These are phyloP conservation scores for Coemansia sp. DNA, from an alignment of 192 early-diverging fungal species.

Conservation along the genomic window DNA sequence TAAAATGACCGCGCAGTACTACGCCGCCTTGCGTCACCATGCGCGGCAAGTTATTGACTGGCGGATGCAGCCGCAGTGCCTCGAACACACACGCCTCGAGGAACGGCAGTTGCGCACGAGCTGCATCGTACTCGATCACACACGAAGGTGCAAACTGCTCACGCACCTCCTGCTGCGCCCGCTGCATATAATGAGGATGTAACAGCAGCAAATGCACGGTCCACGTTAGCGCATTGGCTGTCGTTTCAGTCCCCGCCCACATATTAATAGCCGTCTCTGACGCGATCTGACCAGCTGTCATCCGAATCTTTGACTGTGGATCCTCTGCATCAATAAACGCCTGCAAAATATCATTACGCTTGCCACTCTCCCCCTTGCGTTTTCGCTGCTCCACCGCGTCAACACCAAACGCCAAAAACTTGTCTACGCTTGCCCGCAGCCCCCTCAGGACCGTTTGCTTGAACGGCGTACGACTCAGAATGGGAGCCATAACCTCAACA, in stretches of 20 bases:
- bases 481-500: conserved; percentile 20
- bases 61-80: conserved; percentile 33
- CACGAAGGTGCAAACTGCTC: conserved; percentile 10
- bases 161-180: conserved; percentile 23
- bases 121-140: conserved; percentile 22
- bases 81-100: conserved; percentile 50
- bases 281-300: conserved; percentile 30
- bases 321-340: conserved; percentile 46
- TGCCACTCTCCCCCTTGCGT: neutral
- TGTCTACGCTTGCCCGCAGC: conserved; percentile 16
- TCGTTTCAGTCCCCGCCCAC: conserved; percentile 43
- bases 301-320: conserved; percentile 22
- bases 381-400: conserved; percentile 30
- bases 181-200: conserved; percentile 21
- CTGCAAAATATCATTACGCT: conserved; percentile 34
- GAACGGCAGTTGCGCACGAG: conserved; percentile 26
- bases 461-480: conserved; percentile 22
- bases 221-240: conserved; percentile 38
- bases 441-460: conserved; percentile 12
- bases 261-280: conserved; percentile 35
- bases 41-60: conserved; percentile 28
- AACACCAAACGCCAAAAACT: conserved; percentile 24
- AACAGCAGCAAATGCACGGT: conserved; percentile 36
- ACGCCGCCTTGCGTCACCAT: conserved; percentile 33
- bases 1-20: conserved; percentile 28